Percentiles rank a stretch among this genome's conserved stretches.
These are phyloP conservation scores for Backusella mclennaniae DNA, from an alignment of 192 early-diverging fungal species.

Conservation along the genomic window DNA sequence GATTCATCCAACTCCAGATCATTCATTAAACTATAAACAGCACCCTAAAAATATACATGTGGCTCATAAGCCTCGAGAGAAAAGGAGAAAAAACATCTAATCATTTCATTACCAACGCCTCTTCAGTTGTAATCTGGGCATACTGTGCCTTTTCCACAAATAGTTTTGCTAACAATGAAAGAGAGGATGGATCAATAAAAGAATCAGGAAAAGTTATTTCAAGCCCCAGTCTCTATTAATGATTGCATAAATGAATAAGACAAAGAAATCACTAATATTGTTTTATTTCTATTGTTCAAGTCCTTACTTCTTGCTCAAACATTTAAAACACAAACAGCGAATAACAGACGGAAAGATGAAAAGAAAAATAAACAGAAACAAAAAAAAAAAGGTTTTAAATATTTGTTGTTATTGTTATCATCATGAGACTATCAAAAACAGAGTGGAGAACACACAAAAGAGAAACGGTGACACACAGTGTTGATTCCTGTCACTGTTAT, in stretches of 20 bases:
- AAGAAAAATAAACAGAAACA: not conserved
- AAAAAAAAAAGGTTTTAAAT: not conserved
- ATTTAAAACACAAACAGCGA: not conserved
- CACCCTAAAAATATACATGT: not conserved
- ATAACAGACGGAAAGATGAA: not conserved
- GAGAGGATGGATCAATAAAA: not conserved
- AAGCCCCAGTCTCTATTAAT: not conserved
- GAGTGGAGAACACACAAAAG: not conserved
- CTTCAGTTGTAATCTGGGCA: slow-evolving; percentile 13
- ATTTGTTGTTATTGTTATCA: slow-evolving; percentile 2
- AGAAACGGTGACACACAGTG: not conserved
- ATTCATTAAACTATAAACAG: not conserved
- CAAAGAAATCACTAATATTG: not conserved
- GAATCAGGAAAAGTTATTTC: slow-evolving; percentile 7
- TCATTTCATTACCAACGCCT: slow-evolving; percentile 1
- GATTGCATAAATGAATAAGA: not conserved
- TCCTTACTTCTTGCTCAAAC: not conserved
- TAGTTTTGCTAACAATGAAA: slow-evolving; percentile 9
- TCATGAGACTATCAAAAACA: not conserved
- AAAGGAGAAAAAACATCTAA: not conserved
- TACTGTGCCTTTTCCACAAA: slow-evolving; percentile 15
- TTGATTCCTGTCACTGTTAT: not conserved
- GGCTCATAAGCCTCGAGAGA: not conserved
- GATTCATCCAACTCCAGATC: not conserved
- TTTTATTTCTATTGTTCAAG: not conserved